These are phyloP conservation scores for Fagopyrum esculentum DNA, from an alignment of 148 eudicot genomes.

Conservation along the genomic window DNA sequence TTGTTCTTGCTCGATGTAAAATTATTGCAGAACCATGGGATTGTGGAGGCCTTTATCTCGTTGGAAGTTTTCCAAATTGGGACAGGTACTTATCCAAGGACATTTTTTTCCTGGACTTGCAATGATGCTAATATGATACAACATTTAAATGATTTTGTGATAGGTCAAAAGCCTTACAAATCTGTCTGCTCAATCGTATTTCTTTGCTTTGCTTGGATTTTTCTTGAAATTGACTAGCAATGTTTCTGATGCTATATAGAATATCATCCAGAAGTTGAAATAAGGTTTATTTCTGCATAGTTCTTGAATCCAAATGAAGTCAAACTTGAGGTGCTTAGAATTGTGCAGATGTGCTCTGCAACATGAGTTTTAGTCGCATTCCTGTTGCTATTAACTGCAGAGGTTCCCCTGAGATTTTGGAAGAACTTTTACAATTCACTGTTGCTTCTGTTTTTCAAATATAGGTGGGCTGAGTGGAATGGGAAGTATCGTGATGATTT, in stretches of 20 bases:
- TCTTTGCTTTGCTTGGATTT: background rate
- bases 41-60: slow-evolving; percentile 99
- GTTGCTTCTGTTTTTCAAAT: slow-evolving; percentile 13
- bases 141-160: no score
- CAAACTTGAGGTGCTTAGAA: background rate
- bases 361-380: background rate
- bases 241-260: background rate
- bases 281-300: no score
- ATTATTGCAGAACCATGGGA: slow-evolving; percentile 99
- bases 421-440: slow-evolving; percentile 1
- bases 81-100: slow-evolving; percentile 46
- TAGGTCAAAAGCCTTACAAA: no score
- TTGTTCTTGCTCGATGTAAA: slow-evolving; percentile 67
- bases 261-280: no score
- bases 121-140: no score
- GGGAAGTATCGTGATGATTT: slow-evolving; percentile 96
- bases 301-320: background rate
- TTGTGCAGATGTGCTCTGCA: background rate
- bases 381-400: background rate
- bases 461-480: slow-evolving; percentile 99
- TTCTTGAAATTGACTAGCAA: background rate
- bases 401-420: background rate
- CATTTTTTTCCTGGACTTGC: background rate
- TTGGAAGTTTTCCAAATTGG: slow-evolving; percentile 96
- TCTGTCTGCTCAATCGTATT: no score